These are phyloP conservation scores for Trichoderma parareesei DNA, from an alignment of 495 filamentous ascomycete genomes.

Conservation along the genomic window DNA sequence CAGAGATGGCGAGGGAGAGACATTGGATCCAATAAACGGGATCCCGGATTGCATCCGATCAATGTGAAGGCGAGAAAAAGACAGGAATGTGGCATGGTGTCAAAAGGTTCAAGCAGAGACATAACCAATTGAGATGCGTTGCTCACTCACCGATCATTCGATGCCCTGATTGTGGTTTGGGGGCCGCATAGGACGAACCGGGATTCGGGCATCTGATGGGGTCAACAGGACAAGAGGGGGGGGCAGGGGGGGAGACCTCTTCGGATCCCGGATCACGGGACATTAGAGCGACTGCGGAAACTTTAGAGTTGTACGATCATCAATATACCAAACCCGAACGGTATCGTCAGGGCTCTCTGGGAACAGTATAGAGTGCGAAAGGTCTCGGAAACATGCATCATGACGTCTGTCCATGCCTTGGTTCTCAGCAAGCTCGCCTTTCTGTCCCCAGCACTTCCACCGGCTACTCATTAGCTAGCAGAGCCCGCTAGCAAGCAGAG, in stretches of 20 bases:
- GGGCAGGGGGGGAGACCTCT: background rate
- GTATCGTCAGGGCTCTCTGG: too few species aligned
- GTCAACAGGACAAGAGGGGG: too few species aligned
- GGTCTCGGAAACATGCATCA: too few species aligned
- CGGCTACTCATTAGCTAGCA: too few species aligned
- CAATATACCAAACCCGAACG: too few species aligned
- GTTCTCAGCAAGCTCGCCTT: too few species aligned
- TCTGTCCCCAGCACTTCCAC: too few species aligned
- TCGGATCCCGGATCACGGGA: background rate
- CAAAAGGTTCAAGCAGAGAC: background rate
- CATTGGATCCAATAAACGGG: too few species aligned
- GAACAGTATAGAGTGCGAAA: too few species aligned
- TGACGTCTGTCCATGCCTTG: too few species aligned
- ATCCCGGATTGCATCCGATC: background rate
- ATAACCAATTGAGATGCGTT: background rate
- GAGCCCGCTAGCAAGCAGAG: too few species aligned
- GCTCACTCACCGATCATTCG: background rate
- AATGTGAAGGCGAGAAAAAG: background rate
- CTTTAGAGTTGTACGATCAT: too few species aligned
- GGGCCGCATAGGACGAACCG: background rate
- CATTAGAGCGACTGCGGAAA: background rate
- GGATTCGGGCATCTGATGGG: background rate
- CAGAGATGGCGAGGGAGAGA: background rate
- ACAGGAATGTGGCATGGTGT: background rate
- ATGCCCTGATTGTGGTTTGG: background rate